A percentile compares a stretch with the other conserved stretches of the same genome.
phyloP scores from a whole-genome alignment of 371 early-diverging fungal genomes.

The Mortierella sp. region DNA sequence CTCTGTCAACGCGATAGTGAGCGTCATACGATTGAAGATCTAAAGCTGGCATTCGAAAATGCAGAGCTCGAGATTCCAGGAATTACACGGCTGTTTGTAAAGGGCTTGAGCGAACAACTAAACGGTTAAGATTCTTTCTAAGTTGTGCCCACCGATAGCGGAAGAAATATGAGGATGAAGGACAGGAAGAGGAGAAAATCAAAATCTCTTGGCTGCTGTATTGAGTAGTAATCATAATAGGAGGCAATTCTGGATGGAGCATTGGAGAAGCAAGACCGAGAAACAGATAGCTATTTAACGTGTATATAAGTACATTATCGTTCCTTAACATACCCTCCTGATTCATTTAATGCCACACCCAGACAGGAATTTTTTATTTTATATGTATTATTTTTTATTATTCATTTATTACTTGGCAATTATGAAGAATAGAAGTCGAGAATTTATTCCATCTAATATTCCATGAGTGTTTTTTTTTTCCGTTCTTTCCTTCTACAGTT shows the following conservation, averaged over 20 bases:
- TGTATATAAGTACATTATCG: neutral
- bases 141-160: neutral
- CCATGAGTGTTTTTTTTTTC: neutral
- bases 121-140: conserved; percentile 19
- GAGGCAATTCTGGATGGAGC: neutral
- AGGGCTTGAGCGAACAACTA: conserved; percentile 58
- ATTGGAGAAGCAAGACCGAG: neutral
- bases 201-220: neutral
- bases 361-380: neutral
- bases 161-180: neutral
- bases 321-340: neutral
- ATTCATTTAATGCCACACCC: neutral
- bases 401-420: neutral
- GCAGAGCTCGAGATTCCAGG: conserved; percentile 78
- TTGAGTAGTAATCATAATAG: conserved; percentile 1
- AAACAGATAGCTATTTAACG: neutral
- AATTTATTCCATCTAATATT: too few relatives aligned
- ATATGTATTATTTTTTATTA: neutral
- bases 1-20: conserved; percentile 65
- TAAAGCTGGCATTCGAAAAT: conserved; percentile 69
- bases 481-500: conserved; percentile 11
- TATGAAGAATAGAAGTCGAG: neutral
- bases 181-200: neutral
- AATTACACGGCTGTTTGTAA: conserved; percentile 66
- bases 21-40: conserved; percentile 67